Percentiles rank a stretch among this genome's conserved stretches.
These are phyloP conservation scores for Rhodocollybia butyracea DNA, from an alignment of 768 basidiomycete genomes.

Conservation along the genomic window DNA sequence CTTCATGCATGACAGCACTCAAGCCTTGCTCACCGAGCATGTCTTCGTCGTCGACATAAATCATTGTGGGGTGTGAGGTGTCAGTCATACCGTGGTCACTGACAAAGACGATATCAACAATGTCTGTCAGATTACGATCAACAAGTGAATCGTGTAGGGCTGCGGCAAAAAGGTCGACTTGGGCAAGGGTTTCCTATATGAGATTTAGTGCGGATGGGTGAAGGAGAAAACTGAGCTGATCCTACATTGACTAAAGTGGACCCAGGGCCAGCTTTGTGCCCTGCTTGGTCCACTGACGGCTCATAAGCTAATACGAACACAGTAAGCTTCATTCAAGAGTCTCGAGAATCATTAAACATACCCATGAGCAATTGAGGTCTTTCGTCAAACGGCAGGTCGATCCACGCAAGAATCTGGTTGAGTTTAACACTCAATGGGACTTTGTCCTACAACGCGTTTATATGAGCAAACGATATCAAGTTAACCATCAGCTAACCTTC, in stretches of 20 bases:
- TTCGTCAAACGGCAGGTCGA: conserved; percentile 64
- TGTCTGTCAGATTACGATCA: conserved; percentile 72
- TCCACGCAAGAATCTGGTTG: conserved; percentile 76
- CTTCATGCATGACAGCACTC: conserved; percentile 62
- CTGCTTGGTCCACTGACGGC: conserved; percentile 83
- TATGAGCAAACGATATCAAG: not conserved
- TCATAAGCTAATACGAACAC: conserved; percentile 60
- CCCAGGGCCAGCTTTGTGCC: conserved; percentile 68
- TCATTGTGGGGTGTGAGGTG: conserved; percentile 70
- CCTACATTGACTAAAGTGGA: conserved; percentile 70
- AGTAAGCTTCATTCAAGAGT: not conserved
- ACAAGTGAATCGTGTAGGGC: conserved; percentile 61
- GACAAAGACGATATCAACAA: conserved; percentile 88
- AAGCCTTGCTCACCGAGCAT: conserved; percentile 67
- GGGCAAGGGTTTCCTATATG: conserved; percentile 61
- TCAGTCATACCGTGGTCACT: conserved; percentile 92
- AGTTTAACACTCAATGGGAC: conserved; percentile 68
- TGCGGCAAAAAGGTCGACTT: conserved; percentile 74
- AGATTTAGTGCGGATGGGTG: too few species aligned
- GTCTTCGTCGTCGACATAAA: conserved; percentile 87
- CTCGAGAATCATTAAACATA: conserved; percentile 22
- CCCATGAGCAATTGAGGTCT: conserved; percentile 80
- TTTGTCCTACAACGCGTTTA: conserved; percentile 39
- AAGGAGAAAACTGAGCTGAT: not conserved
- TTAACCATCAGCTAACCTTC: conserved; percentile 40